Percentiles rank a stretch among this genome's conserved stretches.
Conservation (phyloP, 805 yeast species). For the Candida corydali region DNA sequence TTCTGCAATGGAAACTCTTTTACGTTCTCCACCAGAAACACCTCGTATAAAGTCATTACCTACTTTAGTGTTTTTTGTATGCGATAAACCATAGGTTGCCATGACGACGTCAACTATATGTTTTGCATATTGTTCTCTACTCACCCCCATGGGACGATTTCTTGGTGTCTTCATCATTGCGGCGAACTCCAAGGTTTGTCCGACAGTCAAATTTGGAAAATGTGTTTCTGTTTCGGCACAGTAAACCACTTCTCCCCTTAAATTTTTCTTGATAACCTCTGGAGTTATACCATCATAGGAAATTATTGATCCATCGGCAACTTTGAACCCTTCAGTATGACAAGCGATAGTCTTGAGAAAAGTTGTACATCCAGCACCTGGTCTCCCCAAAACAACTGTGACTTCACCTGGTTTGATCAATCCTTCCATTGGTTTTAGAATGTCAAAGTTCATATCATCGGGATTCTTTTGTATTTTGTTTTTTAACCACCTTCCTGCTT, state of each 20-base stretch:
- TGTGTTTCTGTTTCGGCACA: constrained; percentile 67
- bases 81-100: constrained; percentile 55
- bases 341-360: constrained; percentile 62
- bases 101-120: constrained; percentile 51
- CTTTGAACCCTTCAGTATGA: constrained; percentile 55
- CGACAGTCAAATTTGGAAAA: constrained; percentile 65
- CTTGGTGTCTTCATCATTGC: constrained; percentile 59
- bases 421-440: constrained; percentile 65
- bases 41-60: constrained; percentile 68
- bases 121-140: constrained; percentile 50
- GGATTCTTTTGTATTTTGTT: neutral
- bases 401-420: constrained; percentile 58
- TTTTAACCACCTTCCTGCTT: constrained; percentile 6
- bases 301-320: constrained; percentile 43
- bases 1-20: constrained; percentile 68
- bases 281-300: constrained; percentile 55
- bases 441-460: constrained; percentile 35
- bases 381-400: constrained; percentile 72
- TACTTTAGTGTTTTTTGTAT: constrained; percentile 58
- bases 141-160: constrained; percentile 56
- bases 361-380: constrained; percentile 79
- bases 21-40: constrained; percentile 70
- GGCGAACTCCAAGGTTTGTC: constrained; percentile 60
- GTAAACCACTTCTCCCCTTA: constrained; percentile 66
- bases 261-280: constrained; percentile 46